These are phyloP conservation scores for Phytophthora hibernalis DNA, from an alignment of 352 stramenopile genomes.

Conservation along the genomic window DNA sequence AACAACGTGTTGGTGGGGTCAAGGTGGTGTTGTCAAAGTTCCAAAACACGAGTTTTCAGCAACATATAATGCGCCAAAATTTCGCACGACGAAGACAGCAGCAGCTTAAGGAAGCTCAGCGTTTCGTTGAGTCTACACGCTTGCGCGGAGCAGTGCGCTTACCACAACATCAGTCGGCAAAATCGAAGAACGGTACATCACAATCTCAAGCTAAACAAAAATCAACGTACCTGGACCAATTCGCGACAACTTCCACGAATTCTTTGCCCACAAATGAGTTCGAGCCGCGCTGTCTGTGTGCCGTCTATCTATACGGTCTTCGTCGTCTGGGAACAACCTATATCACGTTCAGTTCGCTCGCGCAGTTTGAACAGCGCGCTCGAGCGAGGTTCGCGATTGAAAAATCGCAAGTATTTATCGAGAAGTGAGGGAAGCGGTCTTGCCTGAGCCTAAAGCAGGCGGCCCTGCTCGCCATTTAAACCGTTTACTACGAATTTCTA, in stretches of 20 bases:
- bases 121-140: conserved; percentile 35
- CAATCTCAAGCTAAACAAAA: background rate
- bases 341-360: conserved; percentile 54
- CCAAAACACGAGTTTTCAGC: conserved; percentile 61
- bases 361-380: conserved; percentile 50
- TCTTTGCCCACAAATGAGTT: background rate
- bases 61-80: conserved; percentile 64
- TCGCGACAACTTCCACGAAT: conserved; percentile 21
- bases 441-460: background rate
- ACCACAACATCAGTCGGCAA: background rate
- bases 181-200: background rate
- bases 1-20: background rate
- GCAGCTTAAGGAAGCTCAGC: conserved; percentile 30
- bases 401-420: conserved; percentile 56
- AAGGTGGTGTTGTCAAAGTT: conserved; percentile 50
- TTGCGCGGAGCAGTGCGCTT: conserved; percentile 20
- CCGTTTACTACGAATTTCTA: conserved; percentile 46
- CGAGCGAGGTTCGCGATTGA: conserved; percentile 34
- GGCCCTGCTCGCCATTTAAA: conserved; percentile 2
- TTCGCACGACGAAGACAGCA: conserved; percentile 38
- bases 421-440: conserved; percentile 33
- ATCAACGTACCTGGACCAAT: conserved; percentile 41
- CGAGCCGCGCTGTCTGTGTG: conserved; percentile 46
- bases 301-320: conserved; percentile 58
- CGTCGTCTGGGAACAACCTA: conserved; percentile 51